Base-by-base conservation (phyloP, 495 filamentous ascomycete species). In the Lindgomyces ingoldianus region DNA sequence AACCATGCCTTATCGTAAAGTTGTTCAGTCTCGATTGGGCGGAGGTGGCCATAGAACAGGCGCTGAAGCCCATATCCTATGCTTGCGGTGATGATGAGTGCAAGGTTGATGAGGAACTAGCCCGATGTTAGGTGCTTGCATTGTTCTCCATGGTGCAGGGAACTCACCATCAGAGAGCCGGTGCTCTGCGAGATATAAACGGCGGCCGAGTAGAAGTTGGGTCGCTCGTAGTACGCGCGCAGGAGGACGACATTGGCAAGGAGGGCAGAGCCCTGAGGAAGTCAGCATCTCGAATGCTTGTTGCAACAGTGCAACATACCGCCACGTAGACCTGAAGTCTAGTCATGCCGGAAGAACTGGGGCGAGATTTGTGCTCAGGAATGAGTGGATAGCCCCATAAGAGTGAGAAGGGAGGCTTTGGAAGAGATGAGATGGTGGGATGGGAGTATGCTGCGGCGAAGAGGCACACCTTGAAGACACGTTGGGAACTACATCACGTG, bases 1-100 rank as follows among this genome's bases (percentile, higher is more conserved):
- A 96, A 96, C 94, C 94, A 98, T 42, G 88, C 91, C 74, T 93
- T 94, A 74, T 98, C 94, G 75, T 96, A 96, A 6, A 98, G 84
- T 74, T 96, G 93, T 76, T 98, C 94, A 58, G 91, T 90, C 76
- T 98, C 94, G 78, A 96, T 89, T 4, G 91, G 88, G 64, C 94
- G 91, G 51, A 98, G 85, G 18, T 85, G 89, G 59, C 94, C 94
- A 73, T 93, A 98, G 70, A 96, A 89, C 45, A 96, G 81, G 64
- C 90, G 85, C 74, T 97, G 93, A 44, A 98, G 83, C 68, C 87
- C 91, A 74, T 91, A 93, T 70, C 96, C 86, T 61, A 93, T 80
- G 57, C 85, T 84, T 19, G 85, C 85, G 55, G 89, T 88, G 54
- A 87, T 73, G 52, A 98, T 81, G 58, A 96, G 85, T 25, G 88